These are phyloP conservation scores for Arthrobotrys pseudoclavata DNA, from an alignment of 2,329 filamentous ascomycete genomes.

Conservation along the genomic window DNA sequence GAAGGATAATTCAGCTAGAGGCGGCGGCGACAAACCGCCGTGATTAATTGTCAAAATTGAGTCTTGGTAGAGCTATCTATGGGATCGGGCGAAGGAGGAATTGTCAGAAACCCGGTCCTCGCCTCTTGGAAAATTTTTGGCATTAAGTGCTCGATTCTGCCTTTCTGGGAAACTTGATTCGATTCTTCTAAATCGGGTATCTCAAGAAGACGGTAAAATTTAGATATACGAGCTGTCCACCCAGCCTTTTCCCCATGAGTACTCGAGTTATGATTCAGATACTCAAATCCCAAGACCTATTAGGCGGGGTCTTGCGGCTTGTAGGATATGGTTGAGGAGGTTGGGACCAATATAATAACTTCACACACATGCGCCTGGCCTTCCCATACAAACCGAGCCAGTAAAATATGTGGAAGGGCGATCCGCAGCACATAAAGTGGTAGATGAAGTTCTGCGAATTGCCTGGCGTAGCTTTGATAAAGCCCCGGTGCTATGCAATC, in stretches of 20 bases:
- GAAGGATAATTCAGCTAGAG: slow-evolving; percentile 25
- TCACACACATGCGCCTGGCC: slow-evolving; percentile 16
- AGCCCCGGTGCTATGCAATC: slow-evolving; percentile 59
- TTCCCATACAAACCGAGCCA: slow-evolving; percentile 34
- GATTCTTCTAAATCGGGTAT: slow-evolving; percentile 54
- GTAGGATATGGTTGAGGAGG: not conserved
- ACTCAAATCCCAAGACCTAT: slow-evolving; percentile 49
- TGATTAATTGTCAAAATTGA: slow-evolving; percentile 21
- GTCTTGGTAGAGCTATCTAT: slow-evolving; percentile 18
- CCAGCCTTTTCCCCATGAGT: slow-evolving; percentile 4
- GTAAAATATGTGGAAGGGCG: slow-evolving; percentile 21
- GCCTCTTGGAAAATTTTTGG: slow-evolving; percentile 36
- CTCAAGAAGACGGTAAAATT: slow-evolving; percentile 50
- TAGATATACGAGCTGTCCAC: slow-evolving; percentile 39
- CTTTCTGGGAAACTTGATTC: slow-evolving; percentile 50
- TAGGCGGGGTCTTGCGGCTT: slow-evolving; percentile 39
- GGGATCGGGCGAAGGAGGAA: slow-evolving; percentile 19
- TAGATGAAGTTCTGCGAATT: slow-evolving; percentile 36
- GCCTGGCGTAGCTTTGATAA: slow-evolving; percentile 52
- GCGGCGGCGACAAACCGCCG: not conserved
- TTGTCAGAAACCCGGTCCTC: slow-evolving; percentile 26
- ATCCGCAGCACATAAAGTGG: slow-evolving; percentile 49
- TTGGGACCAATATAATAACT: slow-evolving; percentile 1
- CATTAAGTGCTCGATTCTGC: slow-evolving; percentile 39
- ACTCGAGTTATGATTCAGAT: slow-evolving; percentile 38